Conservation (phyloP, 139 green algal genomes). For the Closterium sp. region DNA sequence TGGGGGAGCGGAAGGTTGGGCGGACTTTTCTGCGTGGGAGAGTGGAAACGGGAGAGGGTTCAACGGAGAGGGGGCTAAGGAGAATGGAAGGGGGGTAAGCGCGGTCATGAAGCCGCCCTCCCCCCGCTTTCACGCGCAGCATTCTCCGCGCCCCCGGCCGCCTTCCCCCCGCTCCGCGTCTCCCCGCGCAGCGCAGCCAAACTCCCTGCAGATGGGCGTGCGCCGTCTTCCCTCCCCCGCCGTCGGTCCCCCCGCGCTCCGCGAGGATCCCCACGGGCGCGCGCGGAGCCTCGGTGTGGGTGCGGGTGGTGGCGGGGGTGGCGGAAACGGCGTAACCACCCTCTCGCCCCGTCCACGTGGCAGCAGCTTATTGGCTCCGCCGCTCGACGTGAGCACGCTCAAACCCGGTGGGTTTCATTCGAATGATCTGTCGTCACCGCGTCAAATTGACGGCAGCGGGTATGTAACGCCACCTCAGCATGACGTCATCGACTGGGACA, state of each 20-base stretch:
- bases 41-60: no score
- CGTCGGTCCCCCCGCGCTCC: background rate
- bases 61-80: no score
- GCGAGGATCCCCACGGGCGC: background rate
- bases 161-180: background rate
- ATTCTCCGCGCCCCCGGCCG: background rate
- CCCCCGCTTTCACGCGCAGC: background rate
- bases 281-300: background rate
- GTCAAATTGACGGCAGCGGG: background rate
- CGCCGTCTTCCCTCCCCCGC: background rate
- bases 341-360: background rate
- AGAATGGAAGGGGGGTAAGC: background rate
- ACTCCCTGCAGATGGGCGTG: background rate
- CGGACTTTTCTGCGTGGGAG: no score
- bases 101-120: background rate
- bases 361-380: background rate
- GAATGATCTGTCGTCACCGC: background rate
- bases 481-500: background rate
- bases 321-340: background rate
- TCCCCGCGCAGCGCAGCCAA: background rate
- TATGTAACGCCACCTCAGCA: background rate
- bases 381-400: background rate
- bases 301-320: background rate
- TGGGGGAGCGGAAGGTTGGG: no score
- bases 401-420: background rate